phyloP scores from a whole-genome alignment of 1,284 basidiomycete genomes.

The Acaromyces ingoldii region DNA sequence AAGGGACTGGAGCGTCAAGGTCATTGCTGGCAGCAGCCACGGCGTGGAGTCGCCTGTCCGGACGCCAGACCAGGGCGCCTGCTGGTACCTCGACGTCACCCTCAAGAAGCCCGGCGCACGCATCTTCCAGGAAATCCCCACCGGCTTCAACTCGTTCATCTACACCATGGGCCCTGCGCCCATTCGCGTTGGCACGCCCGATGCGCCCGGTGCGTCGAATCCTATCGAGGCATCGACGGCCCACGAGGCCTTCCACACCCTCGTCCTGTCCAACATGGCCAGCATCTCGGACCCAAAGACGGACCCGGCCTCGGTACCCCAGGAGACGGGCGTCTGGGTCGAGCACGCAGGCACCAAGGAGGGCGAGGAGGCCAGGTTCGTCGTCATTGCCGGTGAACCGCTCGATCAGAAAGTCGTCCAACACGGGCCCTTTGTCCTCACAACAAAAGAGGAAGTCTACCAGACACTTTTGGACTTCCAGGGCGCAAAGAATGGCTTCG shows the following conservation, averaged over 20 bases:
- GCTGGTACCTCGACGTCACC: slow-evolving; percentile 83
- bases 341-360: slow-evolving; percentile 48
- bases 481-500: slow-evolving; percentile 76
- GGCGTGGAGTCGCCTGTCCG: slow-evolving; percentile 80
- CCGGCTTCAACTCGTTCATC: slow-evolving; percentile 52
- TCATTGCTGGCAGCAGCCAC: slow-evolving; percentile 77
- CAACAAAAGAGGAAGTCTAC: slow-evolving; percentile 70
- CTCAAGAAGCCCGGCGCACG: slow-evolving; percentile 62
- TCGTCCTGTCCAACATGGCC: slow-evolving; percentile 56
- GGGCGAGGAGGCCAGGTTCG: slow-evolving; percentile 20
- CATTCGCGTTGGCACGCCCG: slow-evolving; percentile 59
- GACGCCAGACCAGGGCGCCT: slow-evolving; percentile 69
- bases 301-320: slow-evolving; percentile 58
- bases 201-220: too few relatives aligned
- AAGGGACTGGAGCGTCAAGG: slow-evolving; percentile 64
- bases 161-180: slow-evolving; percentile 57
- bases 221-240: background rate
- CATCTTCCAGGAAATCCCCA: slow-evolving; percentile 78
- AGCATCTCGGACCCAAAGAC: slow-evolving; percentile 46
- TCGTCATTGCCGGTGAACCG: slow-evolving; percentile 73
- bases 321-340: slow-evolving; percentile 63
- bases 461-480: slow-evolving; percentile 80
- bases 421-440: slow-evolving; percentile 75
- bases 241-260: slow-evolving; percentile 67
- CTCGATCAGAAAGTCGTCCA: slow-evolving; percentile 82